A percentile compares a stretch with the other conserved stretches of the same genome.
These are phyloP conservation scores for Paecilomyces sp. DNA, from an alignment of 2,329 filamentous ascomycete species.

Conservation along the genomic window DNA sequence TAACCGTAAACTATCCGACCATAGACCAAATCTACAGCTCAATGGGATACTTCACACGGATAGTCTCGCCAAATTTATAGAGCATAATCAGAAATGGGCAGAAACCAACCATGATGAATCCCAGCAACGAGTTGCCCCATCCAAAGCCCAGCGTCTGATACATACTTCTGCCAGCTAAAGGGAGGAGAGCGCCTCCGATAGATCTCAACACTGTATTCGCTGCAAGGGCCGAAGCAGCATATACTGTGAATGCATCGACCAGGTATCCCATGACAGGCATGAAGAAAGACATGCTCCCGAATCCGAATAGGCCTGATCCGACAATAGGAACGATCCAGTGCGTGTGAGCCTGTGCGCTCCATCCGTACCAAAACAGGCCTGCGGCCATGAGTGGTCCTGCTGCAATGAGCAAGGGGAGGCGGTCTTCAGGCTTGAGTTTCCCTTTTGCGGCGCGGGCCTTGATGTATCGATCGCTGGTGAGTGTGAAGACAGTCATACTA, in stretches of 20 bases:
- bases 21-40: not conserved
- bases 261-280: slow-evolving; percentile 52
- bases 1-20: not conserved
- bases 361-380: slow-evolving; percentile 48
- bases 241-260: slow-evolving; percentile 43
- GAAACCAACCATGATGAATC: slow-evolving; percentile 45
- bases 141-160: slow-evolving; percentile 36
- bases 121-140: slow-evolving; percentile 46
- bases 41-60: slow-evolving; percentile 12
- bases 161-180: slow-evolving; percentile 49
- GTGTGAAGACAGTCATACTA: slow-evolving; percentile 8
- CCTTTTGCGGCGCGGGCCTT: slow-evolving; percentile 6
- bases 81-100: slow-evolving; percentile 25
- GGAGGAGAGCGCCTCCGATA: slow-evolving; percentile 50
- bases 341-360: slow-evolving; percentile 41
- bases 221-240: slow-evolving; percentile 40
- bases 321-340: slow-evolving; percentile 54
- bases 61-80: slow-evolving; percentile 19
- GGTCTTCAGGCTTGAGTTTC: slow-evolving; percentile 7
- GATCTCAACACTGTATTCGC: slow-evolving; percentile 47
- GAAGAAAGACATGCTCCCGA: slow-evolving; percentile 43
- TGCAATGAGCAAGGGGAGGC: slow-evolving; percentile 5
- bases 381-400: slow-evolving; percentile 2
- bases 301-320: slow-evolving; percentile 45
- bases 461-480: slow-evolving; percentile 11